These are phyloP conservation scores for Rhodosporidiobolus sp. DNA, from an alignment of 768 basidiomycete genomes.

Conservation along the genomic window DNA sequence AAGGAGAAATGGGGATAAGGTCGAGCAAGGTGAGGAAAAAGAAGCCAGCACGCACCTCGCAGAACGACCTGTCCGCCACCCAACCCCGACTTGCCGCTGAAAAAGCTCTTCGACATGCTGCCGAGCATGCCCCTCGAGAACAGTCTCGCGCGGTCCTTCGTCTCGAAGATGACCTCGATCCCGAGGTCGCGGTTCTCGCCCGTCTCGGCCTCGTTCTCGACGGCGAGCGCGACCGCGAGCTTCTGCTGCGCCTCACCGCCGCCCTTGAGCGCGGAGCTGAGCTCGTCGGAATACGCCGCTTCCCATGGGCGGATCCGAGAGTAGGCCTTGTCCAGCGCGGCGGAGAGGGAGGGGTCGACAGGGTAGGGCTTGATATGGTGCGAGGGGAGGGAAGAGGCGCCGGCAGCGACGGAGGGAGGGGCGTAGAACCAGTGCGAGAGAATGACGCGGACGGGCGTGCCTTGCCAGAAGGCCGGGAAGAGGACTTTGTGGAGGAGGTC, in stretches of 20 bases:
- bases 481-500: slow-evolving; percentile 27
- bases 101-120: slow-evolving; percentile 18
- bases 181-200: slow-evolving; percentile 21
- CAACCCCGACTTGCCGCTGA: neutral
- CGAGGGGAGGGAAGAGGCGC: slow-evolving; percentile 5
- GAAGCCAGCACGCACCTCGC: slow-evolving; percentile 2
- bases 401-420: slow-evolving; percentile 20
- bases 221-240: slow-evolving; percentile 30
- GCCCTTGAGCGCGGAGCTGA: slow-evolving; percentile 36
- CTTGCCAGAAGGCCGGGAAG: slow-evolving; percentile 42
- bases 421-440: slow-evolving; percentile 32
- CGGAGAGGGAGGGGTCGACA: slow-evolving; percentile 40
- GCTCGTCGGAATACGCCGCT: slow-evolving; percentile 36
- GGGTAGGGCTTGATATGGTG: slow-evolving; percentile 39
- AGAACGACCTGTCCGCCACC: slow-evolving; percentile 35
- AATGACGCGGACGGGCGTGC: slow-evolving; percentile 26
- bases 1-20: no score
- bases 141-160: slow-evolving; percentile 6
- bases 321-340: slow-evolving; percentile 39
- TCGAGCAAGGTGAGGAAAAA: neutral
- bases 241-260: slow-evolving; percentile 40
- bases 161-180: slow-evolving; percentile 42
- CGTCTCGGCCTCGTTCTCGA: slow-evolving; percentile 25
- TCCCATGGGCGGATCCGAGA: slow-evolving; percentile 36
- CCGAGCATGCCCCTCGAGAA: slow-evolving; percentile 30